Evolutionary conservation across 1,284 basidiomycete species (phyloP).

Genomic region (Ganoderma boninense): DNA sequence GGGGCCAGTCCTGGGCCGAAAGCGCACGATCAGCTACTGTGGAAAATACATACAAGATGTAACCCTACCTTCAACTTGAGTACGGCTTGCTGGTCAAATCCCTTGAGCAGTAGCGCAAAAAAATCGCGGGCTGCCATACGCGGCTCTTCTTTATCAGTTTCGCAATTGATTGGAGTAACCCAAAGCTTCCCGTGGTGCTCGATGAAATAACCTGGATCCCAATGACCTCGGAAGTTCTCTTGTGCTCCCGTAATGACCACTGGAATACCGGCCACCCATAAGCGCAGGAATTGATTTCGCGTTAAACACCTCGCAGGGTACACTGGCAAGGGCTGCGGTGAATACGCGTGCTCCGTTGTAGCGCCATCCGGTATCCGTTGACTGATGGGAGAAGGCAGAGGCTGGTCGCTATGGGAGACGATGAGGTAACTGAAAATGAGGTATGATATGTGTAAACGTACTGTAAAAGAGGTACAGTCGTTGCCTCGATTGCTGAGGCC

Average conservation of each 20-base stretch:
- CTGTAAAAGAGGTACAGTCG: not conserved
- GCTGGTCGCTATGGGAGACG: not conserved
- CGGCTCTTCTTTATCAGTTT: not conserved
- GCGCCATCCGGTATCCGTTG: not conserved
- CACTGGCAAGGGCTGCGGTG: not conserved
- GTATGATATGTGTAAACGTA: not conserved
- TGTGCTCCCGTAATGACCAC: not conserved
- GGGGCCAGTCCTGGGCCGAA: not conserved
- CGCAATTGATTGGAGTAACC: not conserved
- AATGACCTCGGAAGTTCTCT: not conserved
- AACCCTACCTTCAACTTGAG: not conserved
- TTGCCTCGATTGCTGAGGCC: not conserved
- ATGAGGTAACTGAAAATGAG: not conserved
- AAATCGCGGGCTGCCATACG: not conserved
- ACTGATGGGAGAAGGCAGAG: not conserved
- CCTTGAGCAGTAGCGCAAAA: not conserved
- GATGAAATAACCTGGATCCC: too few species aligned
- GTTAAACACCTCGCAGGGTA: not conserved
- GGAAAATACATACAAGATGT: not conserved
- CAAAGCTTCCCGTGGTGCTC: not conserved
- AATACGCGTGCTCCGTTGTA: not conserved
- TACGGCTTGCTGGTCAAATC: not conserved
- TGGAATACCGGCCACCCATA: not conserved
- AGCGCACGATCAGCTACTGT: not conserved
- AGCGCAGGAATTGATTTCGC: not conserved